A percentile compares a stretch with the other conserved stretches of the same genome.
These are phyloP conservation scores for Quillaja saponaria DNA, from an alignment of 306 rosid genomes.

Conservation along the genomic window DNA sequence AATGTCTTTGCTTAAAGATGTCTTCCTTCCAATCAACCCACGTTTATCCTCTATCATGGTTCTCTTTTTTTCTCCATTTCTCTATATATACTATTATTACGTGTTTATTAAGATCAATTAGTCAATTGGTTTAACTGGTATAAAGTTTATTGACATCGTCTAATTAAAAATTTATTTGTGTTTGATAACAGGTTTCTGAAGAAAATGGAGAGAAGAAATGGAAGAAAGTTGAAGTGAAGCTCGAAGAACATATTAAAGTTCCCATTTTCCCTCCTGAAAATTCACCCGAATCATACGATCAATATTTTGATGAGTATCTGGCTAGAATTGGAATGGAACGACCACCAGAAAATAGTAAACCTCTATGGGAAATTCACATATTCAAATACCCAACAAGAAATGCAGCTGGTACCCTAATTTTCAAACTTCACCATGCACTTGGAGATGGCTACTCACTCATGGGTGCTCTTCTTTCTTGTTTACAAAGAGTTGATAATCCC, in stretches of 20 bases:
- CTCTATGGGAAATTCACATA: slow-evolving; percentile 57
- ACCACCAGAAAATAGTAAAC: slow-evolving; percentile 36
- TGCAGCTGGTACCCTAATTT: slow-evolving; percentile 42
- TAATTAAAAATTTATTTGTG: neutral
- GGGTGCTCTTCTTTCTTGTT: slow-evolving; percentile 61
- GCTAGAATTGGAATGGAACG: slow-evolving; percentile 34
- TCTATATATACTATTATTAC: neutral
- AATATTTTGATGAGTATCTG: slow-evolving; percentile 43
- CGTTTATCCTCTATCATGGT: slow-evolving; percentile 59
- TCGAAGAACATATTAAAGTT: slow-evolving; percentile 44
- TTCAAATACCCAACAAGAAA: slow-evolving; percentile 48
- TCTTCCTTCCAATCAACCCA: slow-evolving; percentile 52
- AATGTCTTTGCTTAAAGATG: slow-evolving; percentile 22
- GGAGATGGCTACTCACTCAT: slow-evolving; percentile 65
- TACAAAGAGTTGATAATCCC: slow-evolving; percentile 46
- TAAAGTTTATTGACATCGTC: no score
- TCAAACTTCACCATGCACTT: slow-evolving; percentile 60
- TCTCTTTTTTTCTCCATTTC: neutral
- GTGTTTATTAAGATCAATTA: neutral
- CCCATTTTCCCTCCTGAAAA: slow-evolving; percentile 32
- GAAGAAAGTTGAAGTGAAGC: slow-evolving; percentile 51
- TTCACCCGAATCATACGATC: slow-evolving; percentile 35
- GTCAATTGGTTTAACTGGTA: no score
- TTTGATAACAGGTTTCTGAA: slow-evolving; percentile 29
- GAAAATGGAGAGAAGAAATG: slow-evolving; percentile 41